phyloP scores from a whole-genome alignment of 495 filamentous ascomycete genomes.

The Pyronema omphalodes region DNA sequence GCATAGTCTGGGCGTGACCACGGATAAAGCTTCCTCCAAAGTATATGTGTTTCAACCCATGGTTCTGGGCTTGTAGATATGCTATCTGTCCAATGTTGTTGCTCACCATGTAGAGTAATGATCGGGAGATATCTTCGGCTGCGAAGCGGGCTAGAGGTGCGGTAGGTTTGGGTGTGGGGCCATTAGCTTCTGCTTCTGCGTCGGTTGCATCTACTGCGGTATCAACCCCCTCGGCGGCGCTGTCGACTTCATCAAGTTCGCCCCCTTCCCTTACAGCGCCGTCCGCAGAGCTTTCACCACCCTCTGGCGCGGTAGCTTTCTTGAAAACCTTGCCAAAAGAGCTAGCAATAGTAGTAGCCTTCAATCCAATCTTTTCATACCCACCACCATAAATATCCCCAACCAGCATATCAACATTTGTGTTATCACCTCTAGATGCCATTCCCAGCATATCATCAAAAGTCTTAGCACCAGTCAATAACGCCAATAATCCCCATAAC shows the following conservation, averaged over 20 bases:
- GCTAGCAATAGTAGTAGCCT: conserved; percentile 81
- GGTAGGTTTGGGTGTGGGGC: too few species aligned
- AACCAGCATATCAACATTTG: conserved; percentile 87
- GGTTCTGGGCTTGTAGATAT: conserved; percentile 84
- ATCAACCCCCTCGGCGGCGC: conserved; percentile 18
- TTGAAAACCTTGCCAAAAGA: conserved; percentile 90
- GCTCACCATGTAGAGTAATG: conserved; percentile 67
- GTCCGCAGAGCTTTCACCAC: not conserved
- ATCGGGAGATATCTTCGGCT: conserved; percentile 48
- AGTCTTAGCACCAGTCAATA: conserved; percentile 72
- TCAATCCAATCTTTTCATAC: conserved; percentile 85
- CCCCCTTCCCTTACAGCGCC: conserved; percentile 17
- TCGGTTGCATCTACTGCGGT: not conserved
- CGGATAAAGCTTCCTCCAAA: conserved; percentile 96
- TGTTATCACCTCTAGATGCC: conserved; percentile 86
- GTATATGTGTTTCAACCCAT: conserved; percentile 79
- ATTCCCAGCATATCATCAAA: conserved; percentile 78
- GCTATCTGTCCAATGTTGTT: conserved; percentile 99
- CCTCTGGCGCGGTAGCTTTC: conserved; percentile 16
- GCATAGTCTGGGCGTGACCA: conserved; percentile 81
- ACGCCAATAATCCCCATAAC: conserved; percentile 79
- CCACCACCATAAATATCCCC: conserved; percentile 96
- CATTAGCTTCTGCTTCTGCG: too few species aligned
- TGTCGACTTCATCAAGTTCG: conserved; percentile 60
- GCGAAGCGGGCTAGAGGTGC: conserved; percentile 31